A percentile compares a stretch with the other conserved stretches of the same genome.
Conservation (phyloP, 192 early-diverging fungal genomes). For the Backusella circina region DNA sequence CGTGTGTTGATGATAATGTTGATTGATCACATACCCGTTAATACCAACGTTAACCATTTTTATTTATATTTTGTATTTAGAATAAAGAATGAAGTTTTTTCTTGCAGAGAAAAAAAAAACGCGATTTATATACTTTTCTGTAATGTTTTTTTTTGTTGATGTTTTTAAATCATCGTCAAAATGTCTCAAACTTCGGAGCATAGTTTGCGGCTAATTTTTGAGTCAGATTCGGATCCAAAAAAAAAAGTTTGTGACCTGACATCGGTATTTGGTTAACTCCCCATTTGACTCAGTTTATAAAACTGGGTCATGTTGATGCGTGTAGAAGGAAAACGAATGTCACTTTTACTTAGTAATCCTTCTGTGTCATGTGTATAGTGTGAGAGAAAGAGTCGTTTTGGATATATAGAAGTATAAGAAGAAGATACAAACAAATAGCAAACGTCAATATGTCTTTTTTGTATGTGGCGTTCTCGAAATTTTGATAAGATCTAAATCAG, state of each 20-base stretch:
- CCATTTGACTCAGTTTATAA: neutral
- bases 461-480: neutral
- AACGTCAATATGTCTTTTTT: neutral
- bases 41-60: conserved; percentile 12
- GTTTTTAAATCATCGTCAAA: neutral
- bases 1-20: neutral
- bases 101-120: neutral
- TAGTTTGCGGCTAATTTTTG: neutral
- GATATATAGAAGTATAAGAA: neutral
- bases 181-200: neutral
- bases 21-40: conserved; percentile 11
- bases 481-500: neutral
- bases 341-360: neutral
- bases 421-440: neutral
- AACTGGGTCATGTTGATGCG: neutral
- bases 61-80: neutral
- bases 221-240: neutral
- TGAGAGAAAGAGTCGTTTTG: neutral
- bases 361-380: neutral
- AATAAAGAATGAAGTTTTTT: neutral
- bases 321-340: neutral
- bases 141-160: neutral
- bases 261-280: neutral
- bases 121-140: neutral
- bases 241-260: neutral